Evolutionary conservation across 2,329 filamentous ascomycete genomes (phyloP).

Genomic region (Epichloe festucae): DNA sequence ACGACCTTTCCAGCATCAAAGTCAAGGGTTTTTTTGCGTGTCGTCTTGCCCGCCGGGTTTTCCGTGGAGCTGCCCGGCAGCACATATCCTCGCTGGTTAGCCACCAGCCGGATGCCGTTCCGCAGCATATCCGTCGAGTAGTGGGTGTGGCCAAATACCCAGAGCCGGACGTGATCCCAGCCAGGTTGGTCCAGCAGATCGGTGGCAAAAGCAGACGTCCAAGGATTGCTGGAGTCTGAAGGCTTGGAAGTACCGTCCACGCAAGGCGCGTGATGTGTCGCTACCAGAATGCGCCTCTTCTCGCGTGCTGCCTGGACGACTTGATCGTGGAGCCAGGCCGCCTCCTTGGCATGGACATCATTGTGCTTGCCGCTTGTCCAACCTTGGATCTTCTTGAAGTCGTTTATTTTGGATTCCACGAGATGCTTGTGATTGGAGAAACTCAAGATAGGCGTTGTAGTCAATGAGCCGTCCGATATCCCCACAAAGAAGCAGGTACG

Average conservation of each 20-base stretch:
- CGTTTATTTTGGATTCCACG: constrained; percentile 33
- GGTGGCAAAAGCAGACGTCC: no score
- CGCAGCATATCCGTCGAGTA: constrained; percentile 24
- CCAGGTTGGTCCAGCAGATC: constrained; percentile 24
- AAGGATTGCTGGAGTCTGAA: no score
- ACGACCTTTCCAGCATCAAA: no score
- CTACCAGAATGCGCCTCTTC: no score
- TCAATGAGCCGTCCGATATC: constrained; percentile 37
- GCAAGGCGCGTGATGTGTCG: constrained; percentile 9
- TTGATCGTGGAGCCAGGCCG: no score
- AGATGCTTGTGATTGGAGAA: constrained; percentile 28
- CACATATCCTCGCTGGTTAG: constrained; percentile 32
- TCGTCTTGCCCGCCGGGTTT: no score
- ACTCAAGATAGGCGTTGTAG: constrained; percentile 30
- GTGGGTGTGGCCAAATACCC: constrained; percentile 38
- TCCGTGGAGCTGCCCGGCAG: constrained; percentile 7
- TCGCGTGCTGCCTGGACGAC: no score
- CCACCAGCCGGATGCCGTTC: constrained; percentile 23
- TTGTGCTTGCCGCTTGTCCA: constrained; percentile 42
- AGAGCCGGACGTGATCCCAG: constrained; percentile 23
- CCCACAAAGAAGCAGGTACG: constrained; percentile 33
- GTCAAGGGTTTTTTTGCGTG: no score
- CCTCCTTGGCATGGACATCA: constrained; percentile 7
- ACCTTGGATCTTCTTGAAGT: constrained; percentile 37
- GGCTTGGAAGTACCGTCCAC: no score